phyloP scores from a whole-genome alignment of 352 stramenopile genomes.

The Pythium folliculosum region DNA sequence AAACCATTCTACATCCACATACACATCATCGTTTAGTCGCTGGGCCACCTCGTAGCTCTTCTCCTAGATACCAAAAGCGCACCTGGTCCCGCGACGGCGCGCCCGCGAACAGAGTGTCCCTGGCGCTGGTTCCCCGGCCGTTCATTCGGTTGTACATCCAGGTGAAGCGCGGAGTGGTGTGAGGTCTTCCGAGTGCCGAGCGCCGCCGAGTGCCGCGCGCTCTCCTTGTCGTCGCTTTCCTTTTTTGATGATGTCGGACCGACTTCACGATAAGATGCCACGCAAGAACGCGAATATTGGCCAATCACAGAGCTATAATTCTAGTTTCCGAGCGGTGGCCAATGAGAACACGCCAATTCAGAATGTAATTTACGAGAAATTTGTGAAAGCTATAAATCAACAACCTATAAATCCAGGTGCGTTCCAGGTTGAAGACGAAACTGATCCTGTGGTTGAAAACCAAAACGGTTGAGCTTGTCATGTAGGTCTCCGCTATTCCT shows the following conservation, averaged over 20 bases:
- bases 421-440: conserved; percentile 6
- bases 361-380: not conserved
- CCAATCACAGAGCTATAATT: conserved; percentile 11
- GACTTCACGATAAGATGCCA: conserved; percentile 26
- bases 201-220: not conserved
- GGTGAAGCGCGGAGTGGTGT: not conserved
- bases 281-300: conserved; percentile 14
- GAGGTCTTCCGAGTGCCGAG: not conserved
- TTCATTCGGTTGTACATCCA: conserved; percentile 88
- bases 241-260: not conserved
- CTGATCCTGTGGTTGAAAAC: not conserved
- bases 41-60: not conserved
- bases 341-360: conserved; percentile 8
- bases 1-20: conserved; percentile 32
- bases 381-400: not conserved
- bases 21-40: not conserved
- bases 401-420: not conserved
- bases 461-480: not conserved
- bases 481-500: not conserved
- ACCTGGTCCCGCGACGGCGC: conserved; percentile 55
- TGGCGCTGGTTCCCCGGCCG: conserved; percentile 41
- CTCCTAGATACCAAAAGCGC: not conserved
- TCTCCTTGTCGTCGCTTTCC: not conserved
- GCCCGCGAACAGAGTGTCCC: conserved; percentile 70
- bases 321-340: not conserved